A percentile compares a stretch with the other conserved stretches of the same genome.
phyloP scores from a whole-genome alignment of 179 eudicot genomes.

The Silene noctiflora region DNA sequence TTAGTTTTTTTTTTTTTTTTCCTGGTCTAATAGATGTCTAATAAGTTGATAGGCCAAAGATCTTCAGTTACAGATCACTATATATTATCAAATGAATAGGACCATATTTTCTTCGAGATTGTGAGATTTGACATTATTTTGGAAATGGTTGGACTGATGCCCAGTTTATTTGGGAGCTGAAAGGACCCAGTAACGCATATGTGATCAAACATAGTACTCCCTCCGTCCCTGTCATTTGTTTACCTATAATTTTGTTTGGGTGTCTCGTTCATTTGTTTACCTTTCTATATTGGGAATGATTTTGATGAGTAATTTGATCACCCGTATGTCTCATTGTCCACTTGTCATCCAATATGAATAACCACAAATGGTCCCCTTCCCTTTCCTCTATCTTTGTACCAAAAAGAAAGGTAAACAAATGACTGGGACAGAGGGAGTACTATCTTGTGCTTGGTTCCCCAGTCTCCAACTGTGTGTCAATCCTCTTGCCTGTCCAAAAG shows the following conservation, averaged over 20 bases:
- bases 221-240: too few species aligned
- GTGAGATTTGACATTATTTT: background rate
- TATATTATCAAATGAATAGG: background rate
- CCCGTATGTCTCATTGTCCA: too few species aligned
- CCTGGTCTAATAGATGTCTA: background rate
- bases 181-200: background rate
- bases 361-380: too few species aligned
- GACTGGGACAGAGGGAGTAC: background rate
- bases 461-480: background rate
- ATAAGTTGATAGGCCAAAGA: conserved; percentile 2
- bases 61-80: conserved; percentile 5
- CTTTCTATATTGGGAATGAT: too few species aligned
- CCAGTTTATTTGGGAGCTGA: background rate
- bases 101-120: background rate
- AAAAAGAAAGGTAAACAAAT: too few species aligned
- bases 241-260: too few species aligned
- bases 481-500: conserved; percentile 9
- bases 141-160: background rate
- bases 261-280: too few species aligned
- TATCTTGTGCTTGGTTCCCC: background rate
- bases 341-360: too few species aligned
- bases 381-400: too few species aligned
- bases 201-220: background rate
- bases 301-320: too few species aligned
- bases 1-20: background rate